Conservation (phyloP, 1,284 basidiomycete genomes). For the Cutaneotrichosporon mucoides region DNA sequence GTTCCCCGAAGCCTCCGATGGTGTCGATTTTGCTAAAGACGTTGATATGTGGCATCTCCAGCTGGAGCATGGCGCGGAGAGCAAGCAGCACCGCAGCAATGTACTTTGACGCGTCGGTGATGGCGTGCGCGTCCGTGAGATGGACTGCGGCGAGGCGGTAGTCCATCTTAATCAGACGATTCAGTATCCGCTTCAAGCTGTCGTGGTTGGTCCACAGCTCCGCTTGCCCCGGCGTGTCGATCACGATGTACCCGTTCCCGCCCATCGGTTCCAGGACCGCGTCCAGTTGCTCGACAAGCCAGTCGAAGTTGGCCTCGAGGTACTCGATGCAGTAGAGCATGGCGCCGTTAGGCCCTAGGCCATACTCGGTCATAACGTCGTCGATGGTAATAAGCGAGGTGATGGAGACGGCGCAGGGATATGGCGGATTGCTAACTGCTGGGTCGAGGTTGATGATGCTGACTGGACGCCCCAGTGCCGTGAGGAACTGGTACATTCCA, state of each 20-base stretch:
- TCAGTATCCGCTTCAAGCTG: conserved; percentile 73
- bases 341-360: conserved; percentile 91
- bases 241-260: conserved; percentile 67
- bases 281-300: conserved; percentile 72
- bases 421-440: conserved; percentile 81
- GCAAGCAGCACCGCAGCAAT: conserved; percentile 87
- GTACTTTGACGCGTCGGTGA: conserved; percentile 94
- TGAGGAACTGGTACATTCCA: conserved; percentile 81
- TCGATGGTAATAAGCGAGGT: conserved; percentile 79
- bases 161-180: conserved; percentile 67
- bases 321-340: conserved; percentile 99
- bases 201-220: conserved; percentile 95
- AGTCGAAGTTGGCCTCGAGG: conserved; percentile 90
- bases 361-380: conserved; percentile 80
- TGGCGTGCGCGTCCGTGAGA: conserved; percentile 92
- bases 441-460: conserved; percentile 93
- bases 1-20: conserved; percentile 78
- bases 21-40: conserved; percentile 95
- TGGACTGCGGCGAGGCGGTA: conserved; percentile 89
- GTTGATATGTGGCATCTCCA: conserved; percentile 92
- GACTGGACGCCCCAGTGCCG: conserved; percentile 77
- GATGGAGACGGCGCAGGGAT: conserved; percentile 85
- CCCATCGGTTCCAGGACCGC: conserved; percentile 52
- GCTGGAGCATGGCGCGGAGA: conserved; percentile 93
- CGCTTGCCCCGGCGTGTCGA: conserved; percentile 96